Evolutionary conservation across 2,329 filamentous ascomycete genomes (phyloP), one percentile per base, ranked within the genome.

Genomic region (Penicillium frequentans): DNA sequence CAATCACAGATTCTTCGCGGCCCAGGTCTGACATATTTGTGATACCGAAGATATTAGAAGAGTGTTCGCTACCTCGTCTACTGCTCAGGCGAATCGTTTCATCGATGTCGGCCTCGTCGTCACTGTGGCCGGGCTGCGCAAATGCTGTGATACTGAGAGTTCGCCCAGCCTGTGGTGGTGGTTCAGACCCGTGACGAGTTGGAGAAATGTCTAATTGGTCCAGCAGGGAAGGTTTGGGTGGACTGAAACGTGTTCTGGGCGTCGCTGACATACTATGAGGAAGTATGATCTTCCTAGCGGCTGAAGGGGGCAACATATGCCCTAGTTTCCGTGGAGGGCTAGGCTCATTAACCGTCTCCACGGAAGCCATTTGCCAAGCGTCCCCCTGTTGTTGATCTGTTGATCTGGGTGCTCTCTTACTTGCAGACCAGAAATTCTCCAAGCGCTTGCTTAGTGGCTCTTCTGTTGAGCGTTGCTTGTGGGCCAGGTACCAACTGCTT

Each of bases 401-500:
- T 14, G 64, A 51, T 48, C 67, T 65, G 19, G 64, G 55, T 44
- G 62, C 54, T 43, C 64, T 69, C 45, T 68, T 71, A 54, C 70
- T 73, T 24, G 73, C 70, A 42, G 64, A 68, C 71, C 72, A 76
- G 59, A 75, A 77, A 56, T 68, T 71, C 57, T 75, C 73, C 45
- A 73, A 65, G 19, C 70, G 73, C 59, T 70, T 71, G 60, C 72
- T 75, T 45, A 75, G 60, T 11, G 70, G 71, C 51, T 73, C 71
- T 46, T 70, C 70, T n/a, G 54, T 53, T 19, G 62, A 52, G 24
- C 66, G 66, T 39, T 68, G 64, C 49, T 67, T 68, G 50, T 69
- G 69, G 37, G 65, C 63, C 29, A 57, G 58, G 49, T 69, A 65
- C 64, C 71, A 71, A 49, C 70, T 65, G 37, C 66, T 66, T 52